Evolutionary conservation across 2,329 filamentous ascomycete genomes (phyloP), one percentile per base, ranked within the genome.

Genomic region (Penicillium sp.): DNA sequence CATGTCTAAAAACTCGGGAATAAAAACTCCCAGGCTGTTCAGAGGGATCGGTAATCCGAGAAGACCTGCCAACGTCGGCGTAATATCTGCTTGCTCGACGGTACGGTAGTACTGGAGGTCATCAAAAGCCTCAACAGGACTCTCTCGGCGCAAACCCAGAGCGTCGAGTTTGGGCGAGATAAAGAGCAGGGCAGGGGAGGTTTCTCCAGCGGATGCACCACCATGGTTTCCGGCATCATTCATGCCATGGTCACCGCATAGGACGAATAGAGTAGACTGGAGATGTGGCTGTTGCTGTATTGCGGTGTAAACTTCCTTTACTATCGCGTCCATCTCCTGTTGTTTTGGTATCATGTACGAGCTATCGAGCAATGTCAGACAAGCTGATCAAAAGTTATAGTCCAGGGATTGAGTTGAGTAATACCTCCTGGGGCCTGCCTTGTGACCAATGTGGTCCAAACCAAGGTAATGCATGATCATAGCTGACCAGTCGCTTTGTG

Each of bases 181-280:
- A 73, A 99, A 98, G 19, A 97, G 85, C 10, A 99, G 79, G 16
- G 95, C 95, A 0, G 95, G 89, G 0, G 94, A 97, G 1, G 95
- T 98, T 79, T 99, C 95, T 44, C 95, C 94, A 1, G 92, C 86
- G 0, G 93, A 93, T 10, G 94, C 97, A 40, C 94, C 95, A 33
- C 95, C 95, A 73, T 99, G 95, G 66, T 98, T 98, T 2, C 95
- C 95, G 19, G 91, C 95, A 68, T 98, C 94, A 67, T 98, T 99
- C 95, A 99, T 99, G n/a, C 95, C 95, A 72, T 99, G 95, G 69
- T 99, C 96, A 56, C 95, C 95, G 57, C 89, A 92, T 6, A 99
- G 78, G 3, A 99, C 87, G 47, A 99, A 83, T 2, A 99, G 79
- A 0, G 94, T 92, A 4, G 90, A 89, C 35, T 85, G 72, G 1